Base-by-base conservation (phyloP, 2,329 filamentous ascomycete genomes). In the Coleophoma eucalyptorum region DNA sequence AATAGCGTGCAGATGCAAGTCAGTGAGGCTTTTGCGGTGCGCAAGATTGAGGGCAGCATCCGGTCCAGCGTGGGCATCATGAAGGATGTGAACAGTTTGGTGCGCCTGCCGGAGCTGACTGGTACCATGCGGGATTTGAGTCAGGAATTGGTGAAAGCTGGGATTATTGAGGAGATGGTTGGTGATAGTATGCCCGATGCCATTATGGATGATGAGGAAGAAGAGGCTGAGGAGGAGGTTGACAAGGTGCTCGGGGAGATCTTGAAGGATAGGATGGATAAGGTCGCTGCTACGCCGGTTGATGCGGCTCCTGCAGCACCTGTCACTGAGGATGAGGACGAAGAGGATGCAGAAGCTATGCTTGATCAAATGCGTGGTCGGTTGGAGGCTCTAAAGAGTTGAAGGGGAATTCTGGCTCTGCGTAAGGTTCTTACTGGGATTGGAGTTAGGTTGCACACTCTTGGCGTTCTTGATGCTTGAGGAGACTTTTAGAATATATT, bases 131-230 rank as follows among this genome's bases (percentile, higher is more conserved):
- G 84, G 56, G 90, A 96, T 68, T 75, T 97, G 46, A 87, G 86
- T 62, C 79, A 86, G 51, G 94, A 97, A 77, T 72, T 97, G 59
- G 88, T 96, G 69, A 95, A 91, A 74, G 93, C 94, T 2, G 94
- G 93, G 15, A 93, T 99, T 58, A 96, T 97, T 54, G 93, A 97
- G 76, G 94, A 99, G 74, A 97, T 97, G 89, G 84, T 96, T 4
- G 89, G 86, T 44, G 93, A 97, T 67, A 84, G 79, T 41, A 73
- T 97, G 58, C 90, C 91, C n/a, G 80, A 86, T 57, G 86, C 91
- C 51, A 26, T 26, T 26, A 71, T 86, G 47, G 74, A 90, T 46
- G 84, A 87, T 51, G 83, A 89, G 52, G 89, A 90, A 55, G 88
- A 85, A 5, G 86, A 90, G 68, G 84, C 79, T 2, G 86, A 90